Conservation (phyloP, 1,139 yeast genomes). For the Nadsonia commutata region DNA sequence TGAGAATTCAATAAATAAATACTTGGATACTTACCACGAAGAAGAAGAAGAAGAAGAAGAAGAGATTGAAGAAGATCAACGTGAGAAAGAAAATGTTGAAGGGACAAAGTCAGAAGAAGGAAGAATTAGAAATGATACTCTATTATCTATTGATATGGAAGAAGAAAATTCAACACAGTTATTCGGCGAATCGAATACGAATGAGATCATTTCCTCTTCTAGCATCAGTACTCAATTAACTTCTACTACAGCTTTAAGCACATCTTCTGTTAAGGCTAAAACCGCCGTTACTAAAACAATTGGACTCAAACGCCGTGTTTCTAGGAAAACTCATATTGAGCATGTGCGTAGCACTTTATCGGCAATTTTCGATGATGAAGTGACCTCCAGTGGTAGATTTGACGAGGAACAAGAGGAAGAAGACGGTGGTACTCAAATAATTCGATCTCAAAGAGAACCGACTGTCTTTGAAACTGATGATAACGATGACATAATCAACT, state of each 20-base stretch:
- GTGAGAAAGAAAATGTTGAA: constrained; percentile 5
- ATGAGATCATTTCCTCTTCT: no score
- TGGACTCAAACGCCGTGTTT: background rate
- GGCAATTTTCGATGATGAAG: background rate
- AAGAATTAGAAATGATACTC: no score
- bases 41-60: constrained; percentile 12
- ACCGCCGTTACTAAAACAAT: background rate
- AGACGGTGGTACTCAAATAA: background rate
- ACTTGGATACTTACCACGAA: constrained; percentile 12
- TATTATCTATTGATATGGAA: no score
- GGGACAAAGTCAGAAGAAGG: no score
- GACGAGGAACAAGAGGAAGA: background rate
- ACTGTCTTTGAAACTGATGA: background rate
- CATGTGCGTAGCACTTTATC: background rate
- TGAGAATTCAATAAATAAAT: constrained; percentile 10
- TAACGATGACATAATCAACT: background rate
- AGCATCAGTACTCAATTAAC: background rate
- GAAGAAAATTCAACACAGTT: no score
- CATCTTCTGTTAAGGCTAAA: no score
- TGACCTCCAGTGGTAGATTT: background rate
- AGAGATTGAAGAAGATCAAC: constrained; percentile 9
- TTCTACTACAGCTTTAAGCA: background rate
- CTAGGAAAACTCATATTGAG: background rate
- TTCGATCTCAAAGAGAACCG: background rate
- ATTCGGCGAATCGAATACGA: no score